Conservation (phyloP, 2,329 filamentous ascomycete species). For the Rhexocercosporidium sp. region DNA sequence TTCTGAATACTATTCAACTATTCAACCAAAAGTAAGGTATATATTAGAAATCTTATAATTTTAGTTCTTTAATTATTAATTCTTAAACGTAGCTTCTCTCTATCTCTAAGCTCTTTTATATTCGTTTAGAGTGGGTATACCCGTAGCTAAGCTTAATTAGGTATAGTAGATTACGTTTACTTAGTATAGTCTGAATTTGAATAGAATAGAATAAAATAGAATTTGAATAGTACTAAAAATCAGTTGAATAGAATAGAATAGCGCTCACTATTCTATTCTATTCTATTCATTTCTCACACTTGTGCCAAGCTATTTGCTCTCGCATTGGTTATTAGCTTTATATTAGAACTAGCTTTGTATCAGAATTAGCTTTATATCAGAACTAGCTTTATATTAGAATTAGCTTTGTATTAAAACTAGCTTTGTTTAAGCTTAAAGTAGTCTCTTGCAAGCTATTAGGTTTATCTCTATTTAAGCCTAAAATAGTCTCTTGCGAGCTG, state of each 20-base stretch:
- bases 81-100: background rate
- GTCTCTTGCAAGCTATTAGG: too few relatives aligned
- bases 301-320: too few relatives aligned
- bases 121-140: background rate
- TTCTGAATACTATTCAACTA: background rate
- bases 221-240: too few relatives aligned
- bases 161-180: background rate
- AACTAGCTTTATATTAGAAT: too few relatives aligned
- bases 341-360: too few relatives aligned
- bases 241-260: background rate
- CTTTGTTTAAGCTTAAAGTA: too few relatives aligned
- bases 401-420: too few relatives aligned
- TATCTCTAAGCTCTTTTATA: background rate
- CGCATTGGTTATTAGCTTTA: too few relatives aligned
- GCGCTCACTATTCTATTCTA: background rate
- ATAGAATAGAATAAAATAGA: background rate
- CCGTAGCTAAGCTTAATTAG: background rate
- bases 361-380: too few relatives aligned
- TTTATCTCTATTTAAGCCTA: too few relatives aligned
- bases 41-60: background rate
- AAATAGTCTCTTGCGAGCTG: too few relatives aligned
- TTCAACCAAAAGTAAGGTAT: background rate
- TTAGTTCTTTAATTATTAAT: background rate
- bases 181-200: background rate
- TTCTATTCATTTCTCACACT: background rate